These are phyloP conservation scores for Garcia nutans DNA, from an alignment of 345 rosid species.

Conservation along the genomic window DNA sequence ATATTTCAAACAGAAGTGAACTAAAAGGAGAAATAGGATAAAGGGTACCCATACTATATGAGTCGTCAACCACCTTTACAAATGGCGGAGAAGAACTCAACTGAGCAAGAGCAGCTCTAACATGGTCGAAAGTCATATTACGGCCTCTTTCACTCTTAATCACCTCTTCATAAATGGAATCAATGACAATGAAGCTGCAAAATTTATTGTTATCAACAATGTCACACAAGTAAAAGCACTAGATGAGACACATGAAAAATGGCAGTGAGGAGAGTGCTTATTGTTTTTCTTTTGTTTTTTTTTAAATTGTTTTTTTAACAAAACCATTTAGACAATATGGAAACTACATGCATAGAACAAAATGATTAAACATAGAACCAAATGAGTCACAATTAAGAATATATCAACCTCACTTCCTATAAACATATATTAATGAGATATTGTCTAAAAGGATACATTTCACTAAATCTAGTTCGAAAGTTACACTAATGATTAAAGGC, in stretches of 20 bases:
- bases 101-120: constrained; percentile 54
- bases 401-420: neutral
- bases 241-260: constrained; percentile 9
- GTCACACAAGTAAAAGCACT: neutral
- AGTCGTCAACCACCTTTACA: constrained; percentile 41
- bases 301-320: too few relatives aligned
- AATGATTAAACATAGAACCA: neutral
- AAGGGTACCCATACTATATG: constrained; percentile 55
- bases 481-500: neutral
- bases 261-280: neutral
- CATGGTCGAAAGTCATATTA: constrained; percentile 66
- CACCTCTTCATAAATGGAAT: constrained; percentile 76
- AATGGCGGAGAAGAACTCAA: constrained; percentile 53
- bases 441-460: neutral
- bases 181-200: constrained; percentile 66
- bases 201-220: constrained; percentile 18
- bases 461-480: neutral
- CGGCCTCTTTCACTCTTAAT: constrained; percentile 75
- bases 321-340: neutral
- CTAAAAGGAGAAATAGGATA: constrained; percentile 10
- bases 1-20: neutral
- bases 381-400: neutral
- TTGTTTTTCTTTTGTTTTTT: neutral
- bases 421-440: neutral
- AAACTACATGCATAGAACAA: neutral